Base-by-base conservation (phyloP, 768 basidiomycete species). In the Lyophyllum semitale region DNA sequence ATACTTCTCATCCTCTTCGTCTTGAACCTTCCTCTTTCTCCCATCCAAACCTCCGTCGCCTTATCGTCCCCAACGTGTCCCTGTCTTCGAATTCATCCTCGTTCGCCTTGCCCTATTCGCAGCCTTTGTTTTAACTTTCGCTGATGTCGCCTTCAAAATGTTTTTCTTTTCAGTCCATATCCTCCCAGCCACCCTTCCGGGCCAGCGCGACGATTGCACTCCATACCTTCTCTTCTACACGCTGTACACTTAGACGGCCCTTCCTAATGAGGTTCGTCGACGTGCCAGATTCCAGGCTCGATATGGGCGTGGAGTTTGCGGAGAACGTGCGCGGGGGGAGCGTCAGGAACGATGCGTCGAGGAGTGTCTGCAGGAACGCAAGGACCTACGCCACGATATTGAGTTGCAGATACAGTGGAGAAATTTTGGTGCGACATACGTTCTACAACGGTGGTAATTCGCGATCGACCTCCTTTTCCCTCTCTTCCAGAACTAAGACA, bases 181-280 rank as follows among this genome's bases (percentile, higher is more conserved):
- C 76, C 18, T 88, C 85, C 90, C 92, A 96, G 0, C 93, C 94
- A 1, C 94, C 94, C 26, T 73, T 78, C 50, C 83, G 77, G 0
- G 91, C 88, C 48, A 98, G 67, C 48, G 68, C 58, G 15, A 73
- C 64, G 9, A 95, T 78, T 1, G 81, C 79, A 26, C 78, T 73
- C 82, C 87, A 96, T 3, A 91, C 86, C 8, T 68, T 74, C 54
- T 81, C 73, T 22, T 79, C 73, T 0, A 94, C 93, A 4, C 84
- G 81, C 70, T 98, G 95, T 1, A 98, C 93, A 65, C 93, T 95
- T 40, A 97, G 77, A 49, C 95, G 76, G 3, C 94, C 93, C 17
- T 89, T 81, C 11, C 78, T 88, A 13, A 96, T 80, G 20, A 98
- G 74, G 47, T 87, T 74, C 70, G 20, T 82, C 79, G 6, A 78